Evolutionary conservation across 768 basidiomycete species (phyloP).

Genomic region (Symmetrospora coprosmae): DNA sequence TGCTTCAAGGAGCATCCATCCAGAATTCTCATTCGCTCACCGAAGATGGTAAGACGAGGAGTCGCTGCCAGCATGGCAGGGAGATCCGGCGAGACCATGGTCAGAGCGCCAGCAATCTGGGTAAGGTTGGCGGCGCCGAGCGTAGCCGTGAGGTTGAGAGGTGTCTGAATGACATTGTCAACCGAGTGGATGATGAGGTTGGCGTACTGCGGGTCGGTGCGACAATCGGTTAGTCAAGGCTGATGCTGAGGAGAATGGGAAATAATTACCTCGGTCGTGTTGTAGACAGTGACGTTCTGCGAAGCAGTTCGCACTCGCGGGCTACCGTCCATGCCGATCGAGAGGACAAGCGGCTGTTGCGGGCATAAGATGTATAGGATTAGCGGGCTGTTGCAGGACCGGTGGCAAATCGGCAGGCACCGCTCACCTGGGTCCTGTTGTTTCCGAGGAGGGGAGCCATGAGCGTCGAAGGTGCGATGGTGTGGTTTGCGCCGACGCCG

Average conservation of each 20-base stretch:
- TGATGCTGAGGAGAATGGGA: too few relatives aligned
- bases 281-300: conserved; percentile 30
- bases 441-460: conserved; percentile 29
- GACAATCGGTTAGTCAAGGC: too few relatives aligned
- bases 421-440: conserved; percentile 22
- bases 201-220: neutral
- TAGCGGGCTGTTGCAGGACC: too few relatives aligned
- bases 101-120: conserved; percentile 33
- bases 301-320: conserved; percentile 22
- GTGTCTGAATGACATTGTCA: conserved; percentile 32
- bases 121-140: conserved; percentile 31
- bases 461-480: conserved; percentile 35
- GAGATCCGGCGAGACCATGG: conserved; percentile 28
- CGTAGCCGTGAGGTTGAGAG: conserved; percentile 30
- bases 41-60: conserved; percentile 38
- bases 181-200: conserved; percentile 23
- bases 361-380: too few relatives aligned
- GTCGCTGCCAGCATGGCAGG: conserved; percentile 30
- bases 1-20: too few relatives aligned
- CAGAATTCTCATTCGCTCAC: neutral
- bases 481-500: conserved; percentile 31
- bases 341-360: conserved; percentile 31
- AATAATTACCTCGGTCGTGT: too few relatives aligned
- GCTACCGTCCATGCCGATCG: conserved; percentile 18
- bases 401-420: too few relatives aligned